Percentiles rank a stretch among this genome's conserved stretches.
phyloP scores from a whole-genome alignment of 164 flowering plant genomes.

The Piper longum region DNA sequence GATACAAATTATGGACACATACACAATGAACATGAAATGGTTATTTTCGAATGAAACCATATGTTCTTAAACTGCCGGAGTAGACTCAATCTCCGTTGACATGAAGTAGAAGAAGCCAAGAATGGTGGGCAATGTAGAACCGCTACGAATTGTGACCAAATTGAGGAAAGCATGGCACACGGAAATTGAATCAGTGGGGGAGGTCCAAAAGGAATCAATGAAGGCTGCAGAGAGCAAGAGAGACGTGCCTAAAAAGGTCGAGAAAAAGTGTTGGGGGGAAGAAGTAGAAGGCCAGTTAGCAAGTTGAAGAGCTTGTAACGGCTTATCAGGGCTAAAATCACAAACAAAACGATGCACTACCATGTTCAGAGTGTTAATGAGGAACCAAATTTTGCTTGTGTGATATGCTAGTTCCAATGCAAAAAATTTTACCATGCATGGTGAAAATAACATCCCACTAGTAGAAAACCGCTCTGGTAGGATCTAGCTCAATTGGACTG shows the following conservation, averaged over 20 bases:
- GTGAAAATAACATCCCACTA: no score
- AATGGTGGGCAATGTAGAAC: conserved; percentile 62
- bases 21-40: background rate
- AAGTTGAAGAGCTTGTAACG: conserved; percentile 31
- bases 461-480: no score
- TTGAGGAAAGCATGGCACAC: conserved; percentile 55
- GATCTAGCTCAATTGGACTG: no score
- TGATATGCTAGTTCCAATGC: conserved; percentile 26
- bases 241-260: conserved; percentile 8
- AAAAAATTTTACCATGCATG: no score
- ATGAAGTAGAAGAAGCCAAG: conserved; percentile 63
- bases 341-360: conserved; percentile 37
- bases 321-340: conserved; percentile 55
- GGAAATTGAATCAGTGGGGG: conserved; percentile 60
- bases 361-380: conserved; percentile 67
- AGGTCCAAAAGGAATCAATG: conserved; percentile 57
- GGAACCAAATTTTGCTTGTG: conserved; percentile 66
- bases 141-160: conserved; percentile 45
- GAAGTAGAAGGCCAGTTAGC: conserved; percentile 17
- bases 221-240: conserved; percentile 15
- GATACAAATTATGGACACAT: no score
- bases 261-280: background rate
- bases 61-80: conserved; percentile 21
- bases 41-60: background rate
- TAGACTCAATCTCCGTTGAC: conserved; percentile 69